These are phyloP conservation scores for Aureobasidium sp. DNA, from an alignment of 2,329 filamentous ascomycete species.

Conservation along the genomic window DNA sequence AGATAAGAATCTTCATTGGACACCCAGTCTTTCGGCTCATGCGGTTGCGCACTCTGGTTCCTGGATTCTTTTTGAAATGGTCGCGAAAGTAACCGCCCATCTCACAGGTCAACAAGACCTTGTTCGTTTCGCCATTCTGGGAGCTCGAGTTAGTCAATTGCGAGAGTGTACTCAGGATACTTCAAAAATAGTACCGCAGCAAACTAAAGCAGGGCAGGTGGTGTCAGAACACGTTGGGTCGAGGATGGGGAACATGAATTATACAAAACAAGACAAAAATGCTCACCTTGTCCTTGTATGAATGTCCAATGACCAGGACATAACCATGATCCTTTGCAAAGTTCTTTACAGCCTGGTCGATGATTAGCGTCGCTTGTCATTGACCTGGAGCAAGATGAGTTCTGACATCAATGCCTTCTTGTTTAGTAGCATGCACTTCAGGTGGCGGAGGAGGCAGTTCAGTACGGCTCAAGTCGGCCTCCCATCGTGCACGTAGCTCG, in stretches of 20 bases:
- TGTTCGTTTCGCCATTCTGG: conserved; percentile 17
- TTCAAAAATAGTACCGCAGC: neutral
- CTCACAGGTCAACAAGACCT: conserved; percentile 19
- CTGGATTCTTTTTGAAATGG: conserved; percentile 19
- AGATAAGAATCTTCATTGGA: conserved; percentile 20
- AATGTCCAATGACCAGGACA: conserved; percentile 21
- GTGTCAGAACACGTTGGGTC: neutral
- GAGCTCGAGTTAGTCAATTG: neutral
- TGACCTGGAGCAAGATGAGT: neutral
- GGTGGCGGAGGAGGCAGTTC: conserved; percentile 20
- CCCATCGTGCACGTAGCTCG: conserved; percentile 19
- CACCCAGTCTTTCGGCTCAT: conserved; percentile 20
- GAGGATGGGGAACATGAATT: neutral
- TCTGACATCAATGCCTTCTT: conserved; percentile 18
- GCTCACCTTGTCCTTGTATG: conserved; percentile 18
- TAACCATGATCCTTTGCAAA: conserved; percentile 20
- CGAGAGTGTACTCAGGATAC: neutral
- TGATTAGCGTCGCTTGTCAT: neutral
- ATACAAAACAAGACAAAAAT: neutral
- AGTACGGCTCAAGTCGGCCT: conserved; percentile 18
- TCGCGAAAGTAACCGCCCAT: conserved; percentile 20
- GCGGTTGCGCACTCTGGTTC: conserved; percentile 20
- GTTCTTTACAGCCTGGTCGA: conserved; percentile 14
- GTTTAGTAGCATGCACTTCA: conserved; percentile 16
- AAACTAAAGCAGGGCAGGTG: conserved; percentile 2